Base-by-base conservation (phyloP, 2,329 filamentous ascomycete genomes). In the Anisogramma anomala region DNA sequence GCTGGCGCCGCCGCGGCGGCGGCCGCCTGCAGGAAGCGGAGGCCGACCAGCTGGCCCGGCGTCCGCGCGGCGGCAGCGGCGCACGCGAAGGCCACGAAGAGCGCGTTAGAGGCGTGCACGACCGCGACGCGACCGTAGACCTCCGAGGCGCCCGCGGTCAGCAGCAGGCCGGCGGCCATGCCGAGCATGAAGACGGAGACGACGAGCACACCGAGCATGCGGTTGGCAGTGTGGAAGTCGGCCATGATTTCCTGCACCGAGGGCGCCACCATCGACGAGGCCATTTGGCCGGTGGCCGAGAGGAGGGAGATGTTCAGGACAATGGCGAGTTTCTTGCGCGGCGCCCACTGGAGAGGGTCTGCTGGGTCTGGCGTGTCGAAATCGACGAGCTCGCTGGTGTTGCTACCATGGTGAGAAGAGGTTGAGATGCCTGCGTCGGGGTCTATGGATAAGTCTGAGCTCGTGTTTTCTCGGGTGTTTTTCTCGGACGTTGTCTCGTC, bases 341-440 rank as follows among this genome's bases (percentile, higher is more conserved):
- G 22, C 3, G 31, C 2, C 39, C 39, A 41, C 6, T 35, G 39
- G 7, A 41, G 19, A 14, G 9, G 66, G 63, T 10, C 56, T 67
- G 0, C 61, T 72, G 37, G 77, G 77, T 3, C 56, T 14, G 25
- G 4, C 17, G 30, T 22, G 36, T 18, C 3, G 30, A 38, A 14
- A 25, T 38, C 26, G 25, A 27, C 11, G 26, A n/a, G 11, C 9
- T 27, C 9, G 26, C 8, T 11, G 26, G 9, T 10, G 26, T 10
- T 10, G 22, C 22, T 10, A 10, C 10, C 10, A 7, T 10, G 26
- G 22, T 6, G 22, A n/a, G 26, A 10, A 4, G 11, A n/a, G 9
- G 26, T 5, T 27, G 8, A 5, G 26, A 11, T 27, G 26, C 26
- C 26, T 23, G 22, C 22, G 6, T 10, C 22, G 10, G 22, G 26